phyloP scores from a whole-genome alignment of 2,329 filamentous ascomycete species.

The Dactylellina cionopaga region DNA sequence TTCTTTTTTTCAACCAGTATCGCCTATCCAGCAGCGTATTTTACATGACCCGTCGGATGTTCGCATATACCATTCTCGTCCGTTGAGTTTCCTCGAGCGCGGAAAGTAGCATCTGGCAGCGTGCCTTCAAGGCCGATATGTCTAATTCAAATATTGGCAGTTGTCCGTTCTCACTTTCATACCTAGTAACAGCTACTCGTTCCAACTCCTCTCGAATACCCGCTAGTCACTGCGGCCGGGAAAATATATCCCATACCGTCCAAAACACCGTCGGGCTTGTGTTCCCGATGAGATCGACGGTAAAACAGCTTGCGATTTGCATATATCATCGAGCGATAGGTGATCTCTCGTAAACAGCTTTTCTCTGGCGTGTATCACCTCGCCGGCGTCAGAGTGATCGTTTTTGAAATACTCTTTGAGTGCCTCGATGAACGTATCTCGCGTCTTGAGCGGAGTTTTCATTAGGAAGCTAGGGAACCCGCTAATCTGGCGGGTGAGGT shows the following conservation, averaged over 20 bases:
- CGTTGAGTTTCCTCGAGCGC: conserved; percentile 61
- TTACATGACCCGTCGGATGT: conserved; percentile 58
- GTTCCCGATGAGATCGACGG: conserved; percentile 62
- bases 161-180: conserved; percentile 38
- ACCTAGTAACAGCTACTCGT: conserved; percentile 6
- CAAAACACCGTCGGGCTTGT: conserved; percentile 64
- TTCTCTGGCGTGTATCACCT: conserved; percentile 20
- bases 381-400: conserved; percentile 25
- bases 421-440: conserved; percentile 8
- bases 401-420: conserved; percentile 12
- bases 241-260: conserved; percentile 63
- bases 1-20: conserved; percentile 60
- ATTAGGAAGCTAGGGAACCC: conserved; percentile 2
- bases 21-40: conserved; percentile 60
- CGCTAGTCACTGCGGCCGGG: conserved; percentile 60
- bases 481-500: conserved; percentile 4
- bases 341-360: conserved; percentile 8
- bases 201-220: conserved; percentile 62
- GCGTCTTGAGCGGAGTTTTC: conserved; percentile 7
- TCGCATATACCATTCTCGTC: conserved; percentile 55
- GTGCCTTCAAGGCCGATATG: conserved; percentile 58
- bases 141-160: conserved; percentile 58
- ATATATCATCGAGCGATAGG: conserved; percentile 55
- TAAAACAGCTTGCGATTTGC: conserved; percentile 57
- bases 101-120: conserved; percentile 60